Evolutionary conservation across 495 filamentous ascomycete species (phyloP).

Genomic region (Parathielavia hyrcaniae): DNA sequence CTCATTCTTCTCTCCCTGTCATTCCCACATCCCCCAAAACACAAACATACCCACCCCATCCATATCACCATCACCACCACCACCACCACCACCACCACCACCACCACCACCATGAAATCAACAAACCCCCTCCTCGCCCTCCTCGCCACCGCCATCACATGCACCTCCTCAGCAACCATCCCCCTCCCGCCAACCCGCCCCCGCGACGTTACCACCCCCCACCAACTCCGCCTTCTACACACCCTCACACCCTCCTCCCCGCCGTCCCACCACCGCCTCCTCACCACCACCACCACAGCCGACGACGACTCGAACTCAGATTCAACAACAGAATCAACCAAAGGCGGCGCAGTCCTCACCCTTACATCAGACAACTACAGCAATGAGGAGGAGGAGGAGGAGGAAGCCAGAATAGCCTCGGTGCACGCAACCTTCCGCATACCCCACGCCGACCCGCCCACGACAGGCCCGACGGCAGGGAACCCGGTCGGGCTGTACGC

Average conservation of each 20-base stretch:
- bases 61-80: neutral
- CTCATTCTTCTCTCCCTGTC: neutral
- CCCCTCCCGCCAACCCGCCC: neutral
- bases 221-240: neutral
- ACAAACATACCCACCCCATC: neutral
- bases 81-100: neutral
- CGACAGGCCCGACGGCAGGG: slow-evolving; percentile 21
- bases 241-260: neutral
- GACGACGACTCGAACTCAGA: slow-evolving; percentile 11
- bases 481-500: slow-evolving; percentile 22
- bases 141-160: slow-evolving; percentile 4
- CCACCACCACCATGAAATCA: slow-evolving; percentile 11
- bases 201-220: neutral
- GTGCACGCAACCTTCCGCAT: slow-evolving; percentile 19
- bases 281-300: neutral
- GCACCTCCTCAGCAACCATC: slow-evolving; percentile 1
- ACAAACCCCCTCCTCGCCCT: slow-evolving; percentile 14
- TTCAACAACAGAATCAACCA: slow-evolving; percentile 11
- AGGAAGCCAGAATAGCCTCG: slow-evolving; percentile 11
- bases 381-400: too few species aligned
- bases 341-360: slow-evolving; percentile 21
- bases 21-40: neutral
- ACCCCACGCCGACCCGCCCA: slow-evolving; percentile 20
- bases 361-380: neutral
- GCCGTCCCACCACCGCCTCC: slow-evolving; percentile 11